Base-by-base conservation (phyloP, 2,329 filamentous ascomycete species). In the Beauveria sp. region DNA sequence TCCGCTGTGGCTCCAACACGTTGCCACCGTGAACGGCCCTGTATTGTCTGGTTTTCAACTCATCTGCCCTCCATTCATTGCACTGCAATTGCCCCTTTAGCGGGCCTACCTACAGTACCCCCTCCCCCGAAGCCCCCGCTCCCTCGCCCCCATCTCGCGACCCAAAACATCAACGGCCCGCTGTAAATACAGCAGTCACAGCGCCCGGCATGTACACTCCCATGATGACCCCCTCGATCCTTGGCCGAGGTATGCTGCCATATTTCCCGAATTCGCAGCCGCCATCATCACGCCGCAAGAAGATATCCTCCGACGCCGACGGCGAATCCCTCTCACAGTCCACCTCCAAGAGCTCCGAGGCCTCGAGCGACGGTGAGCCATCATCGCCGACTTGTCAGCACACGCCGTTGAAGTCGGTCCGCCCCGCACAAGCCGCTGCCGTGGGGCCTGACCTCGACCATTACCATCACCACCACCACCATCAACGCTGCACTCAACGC, bases 381-480 rank as follows among this genome's bases (percentile, higher is more conserved):
- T 26, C 58, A 14, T 60, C 58, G 9, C 50, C 43, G 38, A 14
- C 50, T 28, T 60, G 42, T 22, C 56, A 51, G 9, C 34, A 43
- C 2, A 18, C 58, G 50, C 58, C 50, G 50, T 55, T 49, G 43
- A 22, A 54, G 51, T 24, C 43, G 50, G 58, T 28, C 42, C 58
- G 50, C 51, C 56, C 46, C 56, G 47, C 46, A 20, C n/a, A 58
- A 26, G 50, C 50, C 58, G 58, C 42, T 47, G 58, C 49, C 58
- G 58, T 60, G 58, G 58, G 50, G 42, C 50, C 16, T 18, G 43
- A 53, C 38, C 20, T 52, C 34, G 49, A 12, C 49, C 30, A 22
- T 16, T n/a, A 16, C 30, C 50, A 16, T 12, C 50, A 38, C 30
- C 28, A 38, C 49, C 28, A 38, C 49, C 50, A 38, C 40, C 49